These are phyloP conservation scores for Candida sonorensis DNA, from an alignment of 805 yeast genomes.

Conservation along the genomic window DNA sequence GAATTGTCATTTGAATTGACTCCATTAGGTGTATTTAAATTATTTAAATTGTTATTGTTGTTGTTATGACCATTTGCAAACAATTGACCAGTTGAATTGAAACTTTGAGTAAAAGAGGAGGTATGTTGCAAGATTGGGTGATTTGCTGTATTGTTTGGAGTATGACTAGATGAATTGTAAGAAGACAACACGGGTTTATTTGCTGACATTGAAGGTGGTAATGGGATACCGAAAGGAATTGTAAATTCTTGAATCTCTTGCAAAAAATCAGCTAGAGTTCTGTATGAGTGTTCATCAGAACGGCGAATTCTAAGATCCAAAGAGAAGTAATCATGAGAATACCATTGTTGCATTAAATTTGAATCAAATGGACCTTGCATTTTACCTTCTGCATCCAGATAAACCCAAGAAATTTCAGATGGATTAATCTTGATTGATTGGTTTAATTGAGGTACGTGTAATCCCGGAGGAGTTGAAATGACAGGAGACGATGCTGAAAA, in stretches of 20 bases:
- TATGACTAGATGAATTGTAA: slow-evolving; percentile 1
- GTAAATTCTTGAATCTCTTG: slow-evolving; percentile 38
- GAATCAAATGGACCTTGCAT: slow-evolving; percentile 83
- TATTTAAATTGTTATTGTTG: too few species aligned
- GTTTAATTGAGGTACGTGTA: slow-evolving; percentile 6
- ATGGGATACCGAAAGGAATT: slow-evolving; percentile 59
- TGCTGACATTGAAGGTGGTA: slow-evolving; percentile 29
- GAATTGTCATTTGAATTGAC: slow-evolving; percentile 9
- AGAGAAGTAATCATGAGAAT: slow-evolving; percentile 48
- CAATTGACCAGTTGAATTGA: too few species aligned
- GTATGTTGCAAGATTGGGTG: too few species aligned
- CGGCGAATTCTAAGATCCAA: slow-evolving; percentile 52
- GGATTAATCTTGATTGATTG: slow-evolving; percentile 14
- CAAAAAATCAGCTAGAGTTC: slow-evolving; percentile 48
- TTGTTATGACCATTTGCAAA: too few species aligned
- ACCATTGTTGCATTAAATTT: slow-evolving; percentile 73
- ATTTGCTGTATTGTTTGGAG: too few species aligned
- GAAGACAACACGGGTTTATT: slow-evolving; percentile 3
- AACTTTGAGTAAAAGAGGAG: too few species aligned
- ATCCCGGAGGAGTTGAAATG: slow-evolving; percentile 11
- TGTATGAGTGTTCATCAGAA: slow-evolving; percentile 43
- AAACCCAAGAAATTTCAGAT: slow-evolving; percentile 53
- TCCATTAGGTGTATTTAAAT: too few species aligned
- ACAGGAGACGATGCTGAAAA: neutral
- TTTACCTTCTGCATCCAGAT: slow-evolving; percentile 61